Conservation (phyloP, 2,329 filamentous ascomycete species). For the Penicillium hordei region DNA sequence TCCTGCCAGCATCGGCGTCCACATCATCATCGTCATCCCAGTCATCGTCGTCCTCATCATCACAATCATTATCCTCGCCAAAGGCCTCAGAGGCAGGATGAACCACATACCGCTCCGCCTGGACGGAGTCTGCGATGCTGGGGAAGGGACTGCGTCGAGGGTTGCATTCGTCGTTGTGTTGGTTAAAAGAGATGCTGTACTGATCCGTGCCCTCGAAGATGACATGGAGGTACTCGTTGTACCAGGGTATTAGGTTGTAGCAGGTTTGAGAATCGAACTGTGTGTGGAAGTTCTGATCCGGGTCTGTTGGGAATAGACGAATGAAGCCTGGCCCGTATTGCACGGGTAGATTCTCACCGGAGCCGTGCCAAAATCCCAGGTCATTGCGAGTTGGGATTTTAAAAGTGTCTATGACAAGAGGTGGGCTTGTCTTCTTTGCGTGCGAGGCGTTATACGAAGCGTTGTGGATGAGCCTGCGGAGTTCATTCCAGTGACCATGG, state of each 20-base stretch:
- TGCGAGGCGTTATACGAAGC: not conserved
- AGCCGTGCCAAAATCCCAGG: conserved; percentile 65
- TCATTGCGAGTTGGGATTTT: conserved; percentile 54
- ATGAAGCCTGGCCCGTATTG: conserved; percentile 55
- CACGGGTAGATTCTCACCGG: conserved; percentile 59
- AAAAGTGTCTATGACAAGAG: conserved; percentile 62
- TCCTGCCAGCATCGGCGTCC: not conserved
- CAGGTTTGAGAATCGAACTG: conserved; percentile 56
- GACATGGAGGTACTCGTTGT: conserved; percentile 63
- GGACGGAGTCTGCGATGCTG: conserved; percentile 66
- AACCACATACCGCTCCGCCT: conserved; percentile 59
- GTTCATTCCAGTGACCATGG: conserved; percentile 17
- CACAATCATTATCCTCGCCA: not conserved
- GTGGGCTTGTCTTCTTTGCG: not conserved
- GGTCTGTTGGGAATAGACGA: conserved; percentile 58
- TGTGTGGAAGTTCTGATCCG: conserved; percentile 63
- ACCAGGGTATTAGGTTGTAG: conserved; percentile 56
- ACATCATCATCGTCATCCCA: not conserved
- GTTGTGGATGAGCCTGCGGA: conserved; percentile 3
- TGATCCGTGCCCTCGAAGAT: conserved; percentile 61
- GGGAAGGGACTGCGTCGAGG: conserved; percentile 59
- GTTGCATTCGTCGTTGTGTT: conserved; percentile 64
- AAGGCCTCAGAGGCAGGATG: not conserved
- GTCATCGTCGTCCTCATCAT: not conserved
- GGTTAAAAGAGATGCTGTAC: conserved; percentile 65